Evolutionary conservation across 2,329 filamentous ascomycete species (phyloP).

Genomic region (Scedosporium aurantiacum): DNA sequence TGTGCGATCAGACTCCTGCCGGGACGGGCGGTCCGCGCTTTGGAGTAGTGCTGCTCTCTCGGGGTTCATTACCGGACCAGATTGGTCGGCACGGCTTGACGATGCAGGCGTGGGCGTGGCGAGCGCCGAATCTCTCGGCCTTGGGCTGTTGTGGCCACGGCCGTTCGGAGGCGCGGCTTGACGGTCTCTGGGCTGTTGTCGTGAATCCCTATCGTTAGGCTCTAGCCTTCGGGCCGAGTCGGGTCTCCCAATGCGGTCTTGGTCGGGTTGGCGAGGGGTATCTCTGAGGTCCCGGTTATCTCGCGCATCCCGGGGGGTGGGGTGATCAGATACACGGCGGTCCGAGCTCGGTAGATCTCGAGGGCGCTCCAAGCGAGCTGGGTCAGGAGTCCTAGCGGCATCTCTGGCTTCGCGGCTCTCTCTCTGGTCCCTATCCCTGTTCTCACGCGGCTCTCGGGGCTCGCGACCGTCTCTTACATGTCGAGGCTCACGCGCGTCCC

Average conservation of each 20-base stretch:
- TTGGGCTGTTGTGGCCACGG: conserved; percentile 17
- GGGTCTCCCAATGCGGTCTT: neutral
- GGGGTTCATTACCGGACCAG: conserved; percentile 43
- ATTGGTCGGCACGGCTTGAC: conserved; percentile 14
- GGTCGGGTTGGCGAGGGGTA: neutral
- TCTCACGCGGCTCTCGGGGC: conserved; percentile 23
- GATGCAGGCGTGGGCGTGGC: conserved; percentile 18
- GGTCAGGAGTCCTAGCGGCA: conserved; percentile 24
- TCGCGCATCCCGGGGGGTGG: neutral
- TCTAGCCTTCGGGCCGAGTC: neutral
- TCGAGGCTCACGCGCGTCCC: conserved; percentile 26
- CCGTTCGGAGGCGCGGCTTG: conserved; percentile 6
- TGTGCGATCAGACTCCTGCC: conserved; percentile 13
- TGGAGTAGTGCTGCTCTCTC: conserved; percentile 39
- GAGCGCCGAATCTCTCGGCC: conserved; percentile 15
- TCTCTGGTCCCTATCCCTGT: conserved; percentile 28
- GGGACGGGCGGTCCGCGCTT: conserved; percentile 9
- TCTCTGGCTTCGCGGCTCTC: conserved; percentile 25
- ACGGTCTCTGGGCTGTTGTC: neutral
- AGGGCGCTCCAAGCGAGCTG: conserved; percentile 27
- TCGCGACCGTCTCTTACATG: conserved; percentile 23
- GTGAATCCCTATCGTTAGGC: conserved; percentile 2
- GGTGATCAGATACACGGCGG: conserved; percentile 27
- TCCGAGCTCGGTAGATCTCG: conserved; percentile 30
- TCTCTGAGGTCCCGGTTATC: neutral